Percentiles rank a stretch among this genome's conserved stretches.
Conservation (phyloP, 345 rosid species). For the Euphorbia tirucalli region DNA sequence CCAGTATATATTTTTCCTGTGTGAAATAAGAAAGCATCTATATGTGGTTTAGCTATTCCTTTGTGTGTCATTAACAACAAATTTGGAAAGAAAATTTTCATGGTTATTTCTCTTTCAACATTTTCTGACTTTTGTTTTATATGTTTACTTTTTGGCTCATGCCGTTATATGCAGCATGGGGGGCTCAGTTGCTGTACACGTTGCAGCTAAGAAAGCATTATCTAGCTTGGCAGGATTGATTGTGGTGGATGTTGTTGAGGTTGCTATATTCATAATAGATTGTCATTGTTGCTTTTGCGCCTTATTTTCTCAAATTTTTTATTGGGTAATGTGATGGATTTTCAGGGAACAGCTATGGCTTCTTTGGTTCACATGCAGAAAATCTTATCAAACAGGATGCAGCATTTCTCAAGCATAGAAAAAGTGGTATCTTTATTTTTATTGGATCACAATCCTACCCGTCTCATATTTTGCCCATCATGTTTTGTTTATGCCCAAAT, state of each 20-base stretch:
- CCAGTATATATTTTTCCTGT: neutral
- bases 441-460: neutral
- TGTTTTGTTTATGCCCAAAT: neutral
- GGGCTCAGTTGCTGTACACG: conserved; percentile 91
- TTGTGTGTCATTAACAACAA: no score
- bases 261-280: conserved; percentile 27
- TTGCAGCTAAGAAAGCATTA: conserved; percentile 78
- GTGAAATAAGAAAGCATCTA: neutral
- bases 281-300: conserved; percentile 12
- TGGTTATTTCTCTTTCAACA: neutral
- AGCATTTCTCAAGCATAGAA: conserved; percentile 77
- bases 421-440: conserved; percentile 60
- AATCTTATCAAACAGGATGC: conserved; percentile 77
- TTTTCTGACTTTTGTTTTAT: neutral
- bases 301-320: conserved; percentile 22
- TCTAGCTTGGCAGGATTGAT: conserved; percentile 77
- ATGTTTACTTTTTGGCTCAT: neutral
- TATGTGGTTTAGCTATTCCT: conserved; percentile 5
- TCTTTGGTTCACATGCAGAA: conserved; percentile 95
- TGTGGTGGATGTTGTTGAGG: conserved; percentile 97
- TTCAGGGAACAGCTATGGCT: conserved; percentile 93
- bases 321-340: conserved; percentile 13
- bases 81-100: no score
- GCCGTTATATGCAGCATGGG: conserved; percentile 68
- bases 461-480: neutral